Percentiles rank a stretch among this genome's conserved stretches.
Conservation (phyloP, 169 alveolate genomes). For the Miamiensis avidus region DNA sequence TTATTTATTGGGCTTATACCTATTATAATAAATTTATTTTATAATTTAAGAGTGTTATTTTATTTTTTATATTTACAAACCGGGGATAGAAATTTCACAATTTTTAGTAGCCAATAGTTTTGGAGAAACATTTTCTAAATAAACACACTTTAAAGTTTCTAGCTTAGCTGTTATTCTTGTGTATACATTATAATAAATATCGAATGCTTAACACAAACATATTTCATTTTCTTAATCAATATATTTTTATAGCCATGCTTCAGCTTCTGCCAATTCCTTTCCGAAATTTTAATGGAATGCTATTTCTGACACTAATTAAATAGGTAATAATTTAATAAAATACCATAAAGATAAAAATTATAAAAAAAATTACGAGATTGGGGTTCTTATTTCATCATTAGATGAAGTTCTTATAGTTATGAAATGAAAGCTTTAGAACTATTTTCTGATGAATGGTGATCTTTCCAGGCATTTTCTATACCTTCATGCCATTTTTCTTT, state of each 20-base stretch:
- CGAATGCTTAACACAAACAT: slow-evolving; percentile 81
- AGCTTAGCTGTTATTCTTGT: slow-evolving; percentile 53
- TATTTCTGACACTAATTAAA: too few relatives aligned
- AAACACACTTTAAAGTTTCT: slow-evolving; percentile 65
- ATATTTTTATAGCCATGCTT: slow-evolving; percentile 70
- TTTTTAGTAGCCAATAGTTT: slow-evolving; percentile 75
- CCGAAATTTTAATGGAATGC: slow-evolving; percentile 74
- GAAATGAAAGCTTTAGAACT: slow-evolving; percentile 55
- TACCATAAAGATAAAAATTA: too few relatives aligned
- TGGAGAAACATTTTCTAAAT: slow-evolving; percentile 85
- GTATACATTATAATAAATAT: slow-evolving; percentile 73
- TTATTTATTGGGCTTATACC: slow-evolving; percentile 57
- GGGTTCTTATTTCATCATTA: slow-evolving; percentile 74
- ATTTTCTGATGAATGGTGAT: slow-evolving; percentile 79
- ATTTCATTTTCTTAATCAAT: slow-evolving; percentile 59
- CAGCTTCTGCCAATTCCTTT: slow-evolving; percentile 82
- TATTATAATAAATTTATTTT: too few relatives aligned
- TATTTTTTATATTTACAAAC: too few relatives aligned
- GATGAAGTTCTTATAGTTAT: slow-evolving; percentile 75
- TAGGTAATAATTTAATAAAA: too few relatives aligned
- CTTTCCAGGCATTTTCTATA: slow-evolving; percentile 86
- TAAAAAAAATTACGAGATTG: slow-evolving; percentile 80
- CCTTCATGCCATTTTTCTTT: slow-evolving; percentile 91
- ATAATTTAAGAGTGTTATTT: too few relatives aligned
- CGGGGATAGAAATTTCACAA: slow-evolving; percentile 85